Percentiles rank a stretch among this genome's conserved stretches.
phyloP scores from a whole-genome alignment of 2,329 filamentous ascomycete species.

The Blumeria hordei region DNA sequence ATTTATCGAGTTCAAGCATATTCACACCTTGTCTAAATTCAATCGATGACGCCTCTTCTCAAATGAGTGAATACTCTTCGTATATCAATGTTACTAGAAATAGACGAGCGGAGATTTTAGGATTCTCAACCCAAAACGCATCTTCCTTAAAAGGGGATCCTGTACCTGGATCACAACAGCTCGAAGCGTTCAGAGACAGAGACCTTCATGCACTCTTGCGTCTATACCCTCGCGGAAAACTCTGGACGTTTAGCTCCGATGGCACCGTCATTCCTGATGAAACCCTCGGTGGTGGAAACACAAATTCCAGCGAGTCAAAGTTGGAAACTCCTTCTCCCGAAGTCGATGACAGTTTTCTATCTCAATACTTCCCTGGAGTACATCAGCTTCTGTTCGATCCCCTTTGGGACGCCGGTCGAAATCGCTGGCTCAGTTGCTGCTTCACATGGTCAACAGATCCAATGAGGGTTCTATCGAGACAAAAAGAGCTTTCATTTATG shows the following conservation, averaged over 20 bases:
- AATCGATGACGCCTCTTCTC: not conserved
- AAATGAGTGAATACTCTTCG: not conserved
- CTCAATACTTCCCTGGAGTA: slow-evolving; percentile 20
- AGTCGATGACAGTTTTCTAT: slow-evolving; percentile 15
- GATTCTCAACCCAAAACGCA: slow-evolving; percentile 12
- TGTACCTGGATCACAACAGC: slow-evolving; percentile 9
- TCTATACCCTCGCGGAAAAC: slow-evolving; percentile 22
- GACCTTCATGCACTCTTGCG: slow-evolving; percentile 15
- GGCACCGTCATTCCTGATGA: slow-evolving; percentile 18
- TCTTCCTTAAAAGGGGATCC: slow-evolving; percentile 13
- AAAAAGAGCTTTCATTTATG: slow-evolving; percentile 17
- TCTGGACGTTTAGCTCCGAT: slow-evolving; percentile 23
- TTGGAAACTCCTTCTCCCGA: slow-evolving; percentile 5
- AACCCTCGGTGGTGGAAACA: slow-evolving; percentile 14
- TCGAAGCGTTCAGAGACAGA: slow-evolving; percentile 12
- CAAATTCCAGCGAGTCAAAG: not conserved
- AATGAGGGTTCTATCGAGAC: slow-evolving; percentile 15
- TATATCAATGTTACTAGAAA: slow-evolving; percentile 3
- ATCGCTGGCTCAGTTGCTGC: slow-evolving; percentile 24
- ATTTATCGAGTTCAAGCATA: not conserved
- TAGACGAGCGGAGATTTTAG: slow-evolving; percentile 11
- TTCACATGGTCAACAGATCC: slow-evolving; percentile 21
- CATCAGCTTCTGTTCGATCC: slow-evolving; percentile 24
- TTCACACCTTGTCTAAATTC: not conserved
- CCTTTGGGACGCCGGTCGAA: slow-evolving; percentile 22